phyloP scores from a whole-genome alignment of 2,329 filamentous ascomycete genomes.

The Alternaria conjuncta region DNA sequence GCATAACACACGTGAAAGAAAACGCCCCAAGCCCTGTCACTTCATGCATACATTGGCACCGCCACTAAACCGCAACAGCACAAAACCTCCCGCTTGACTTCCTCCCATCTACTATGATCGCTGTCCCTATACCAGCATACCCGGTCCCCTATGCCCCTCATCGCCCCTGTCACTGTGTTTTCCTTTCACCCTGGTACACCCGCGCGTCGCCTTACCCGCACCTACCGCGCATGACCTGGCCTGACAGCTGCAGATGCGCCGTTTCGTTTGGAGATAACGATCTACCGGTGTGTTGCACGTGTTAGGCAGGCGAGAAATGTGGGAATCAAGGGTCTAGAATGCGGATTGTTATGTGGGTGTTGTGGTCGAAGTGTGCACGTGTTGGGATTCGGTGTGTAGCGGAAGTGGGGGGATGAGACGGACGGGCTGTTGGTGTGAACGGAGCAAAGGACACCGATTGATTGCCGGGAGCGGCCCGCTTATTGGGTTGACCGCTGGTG shows the following conservation, averaged over 20 bases:
- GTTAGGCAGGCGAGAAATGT: background rate
- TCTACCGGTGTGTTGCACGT: background rate
- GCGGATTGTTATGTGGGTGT: background rate
- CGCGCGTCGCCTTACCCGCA: constrained; percentile 15
- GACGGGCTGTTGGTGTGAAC: background rate
- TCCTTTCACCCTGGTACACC: background rate
- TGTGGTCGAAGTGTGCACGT: background rate
- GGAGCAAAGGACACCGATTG: constrained; percentile 3
- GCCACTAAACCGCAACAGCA: background rate
- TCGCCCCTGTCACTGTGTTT: background rate
- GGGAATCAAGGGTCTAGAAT: background rate
- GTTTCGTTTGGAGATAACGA: background rate
- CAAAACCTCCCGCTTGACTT: background rate
- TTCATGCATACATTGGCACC: background rate
- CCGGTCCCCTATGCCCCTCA: constrained; percentile 1
- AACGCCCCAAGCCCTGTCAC: background rate
- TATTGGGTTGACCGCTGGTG: background rate
- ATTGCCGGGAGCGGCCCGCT: constrained; percentile 3
- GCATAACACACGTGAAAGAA: constrained; percentile 7
- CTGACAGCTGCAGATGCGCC: background rate
- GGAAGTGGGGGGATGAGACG: background rate
- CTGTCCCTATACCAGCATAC: background rate
- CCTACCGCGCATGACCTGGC: constrained; percentile 9
- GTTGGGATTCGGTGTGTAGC: background rate
- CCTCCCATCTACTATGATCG: background rate